phyloP scores from a whole-genome alignment of 2,329 filamentous ascomycete species.

The Aspergillus japonicus region DNA sequence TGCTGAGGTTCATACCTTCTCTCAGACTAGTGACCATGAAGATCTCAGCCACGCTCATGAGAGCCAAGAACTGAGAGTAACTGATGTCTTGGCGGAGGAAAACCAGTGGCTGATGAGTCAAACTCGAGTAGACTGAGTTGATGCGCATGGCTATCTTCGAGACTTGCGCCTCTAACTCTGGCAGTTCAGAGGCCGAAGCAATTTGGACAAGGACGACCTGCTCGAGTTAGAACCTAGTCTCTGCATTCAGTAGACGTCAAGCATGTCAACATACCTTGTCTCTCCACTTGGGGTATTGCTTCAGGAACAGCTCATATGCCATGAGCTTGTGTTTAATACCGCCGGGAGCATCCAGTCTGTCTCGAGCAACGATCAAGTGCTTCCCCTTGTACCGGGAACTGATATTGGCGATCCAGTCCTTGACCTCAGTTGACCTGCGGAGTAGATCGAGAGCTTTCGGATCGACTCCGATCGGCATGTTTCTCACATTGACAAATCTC shows the following conservation, averaged over 20 bases:
- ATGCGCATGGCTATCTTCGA: conserved; percentile 91
- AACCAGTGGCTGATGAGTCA: conserved; percentile 86
- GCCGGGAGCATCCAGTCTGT: conserved; percentile 87
- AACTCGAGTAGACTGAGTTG: conserved; percentile 81
- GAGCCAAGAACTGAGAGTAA: conserved; percentile 85
- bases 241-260: neutral
- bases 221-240: conserved; percentile 2
- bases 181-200: conserved; percentile 79
- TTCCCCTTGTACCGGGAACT: conserved; percentile 80
- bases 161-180: conserved; percentile 79
- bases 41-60: conserved; percentile 82
- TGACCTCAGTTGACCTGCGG: conserved; percentile 68
- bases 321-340: conserved; percentile 91
- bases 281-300: conserved; percentile 84
- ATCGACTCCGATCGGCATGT: conserved; percentile 83
- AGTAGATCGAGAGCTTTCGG: conserved; percentile 67
- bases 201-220: conserved; percentile 88
- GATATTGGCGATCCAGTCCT: conserved; percentile 74
- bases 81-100: conserved; percentile 92
- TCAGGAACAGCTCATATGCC: conserved; percentile 86
- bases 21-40: conserved; percentile 92
- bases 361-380: conserved; percentile 84
- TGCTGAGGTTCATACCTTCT: conserved; percentile 94
- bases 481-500: conserved; percentile 81
- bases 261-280: conserved; percentile 54